Evolutionary conservation across 345 rosid species (phyloP).

Genomic region (Dovyalis caffra): DNA sequence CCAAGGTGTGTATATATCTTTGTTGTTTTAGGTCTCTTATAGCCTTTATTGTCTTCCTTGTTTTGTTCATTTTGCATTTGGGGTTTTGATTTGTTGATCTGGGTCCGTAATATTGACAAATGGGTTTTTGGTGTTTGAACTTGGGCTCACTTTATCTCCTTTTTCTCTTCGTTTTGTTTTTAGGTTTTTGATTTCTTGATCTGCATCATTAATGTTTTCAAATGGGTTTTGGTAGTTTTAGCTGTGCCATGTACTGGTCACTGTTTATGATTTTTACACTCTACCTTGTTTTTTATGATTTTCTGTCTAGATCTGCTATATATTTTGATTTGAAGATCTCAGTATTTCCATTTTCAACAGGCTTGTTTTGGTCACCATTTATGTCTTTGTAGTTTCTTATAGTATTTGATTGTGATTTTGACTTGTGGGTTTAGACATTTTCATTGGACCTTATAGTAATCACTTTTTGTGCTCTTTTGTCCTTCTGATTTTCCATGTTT

Average conservation of each 20-base stretch:
- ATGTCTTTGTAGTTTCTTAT: too few species aligned
- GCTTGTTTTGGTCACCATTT: background rate
- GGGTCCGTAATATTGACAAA: background rate
- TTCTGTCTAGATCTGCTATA: too few species aligned
- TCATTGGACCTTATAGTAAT: background rate
- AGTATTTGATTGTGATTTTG: background rate
- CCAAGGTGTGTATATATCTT: conserved; percentile 52
- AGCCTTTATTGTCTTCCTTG: background rate
- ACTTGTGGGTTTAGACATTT: background rate
- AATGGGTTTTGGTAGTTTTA: background rate
- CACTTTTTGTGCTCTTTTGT: too few species aligned
- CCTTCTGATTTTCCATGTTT: too few species aligned
- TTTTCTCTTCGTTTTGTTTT: too few species aligned
- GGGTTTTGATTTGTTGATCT: background rate
- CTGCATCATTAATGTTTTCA: background rate
- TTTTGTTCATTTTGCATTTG: background rate
- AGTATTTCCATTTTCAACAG: background rate
- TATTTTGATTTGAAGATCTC: too few species aligned
- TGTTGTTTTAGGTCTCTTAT: background rate
- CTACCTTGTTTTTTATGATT: too few species aligned
- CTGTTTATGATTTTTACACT: too few species aligned
- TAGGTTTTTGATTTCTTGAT: background rate
- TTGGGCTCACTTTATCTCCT: too few species aligned
- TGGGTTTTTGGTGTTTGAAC: background rate
- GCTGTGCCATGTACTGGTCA: background rate